These are phyloP conservation scores for Saururus chinensis DNA, from an alignment of 164 flowering plant species.

Conservation along the genomic window DNA sequence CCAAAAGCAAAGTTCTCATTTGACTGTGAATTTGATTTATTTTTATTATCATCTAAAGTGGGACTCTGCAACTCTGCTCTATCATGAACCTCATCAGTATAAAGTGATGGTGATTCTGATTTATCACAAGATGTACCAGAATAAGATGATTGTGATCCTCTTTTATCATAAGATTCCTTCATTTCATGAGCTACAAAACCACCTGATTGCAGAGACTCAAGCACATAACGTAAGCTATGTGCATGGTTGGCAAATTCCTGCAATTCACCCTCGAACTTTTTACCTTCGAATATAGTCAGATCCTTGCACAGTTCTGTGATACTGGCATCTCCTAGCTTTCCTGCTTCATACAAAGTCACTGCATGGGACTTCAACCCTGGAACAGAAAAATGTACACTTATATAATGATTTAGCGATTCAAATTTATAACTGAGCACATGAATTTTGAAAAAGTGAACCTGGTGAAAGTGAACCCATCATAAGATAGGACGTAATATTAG, in stretches of 20 bases:
- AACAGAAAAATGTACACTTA: constrained; percentile 6
- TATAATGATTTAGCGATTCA: background rate
- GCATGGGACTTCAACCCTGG: constrained; percentile 98
- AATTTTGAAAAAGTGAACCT: constrained; percentile 33
- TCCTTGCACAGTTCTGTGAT: constrained; percentile 94
- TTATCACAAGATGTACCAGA: constrained; percentile 6
- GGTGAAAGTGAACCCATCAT: constrained; percentile 99
- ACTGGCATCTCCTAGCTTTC: constrained; percentile 86
- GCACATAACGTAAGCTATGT: constrained; percentile 73
- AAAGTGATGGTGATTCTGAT: too few species aligned
- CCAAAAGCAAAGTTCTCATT: background rate
- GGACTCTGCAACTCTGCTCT: background rate
- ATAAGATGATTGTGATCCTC: constrained; percentile 14
- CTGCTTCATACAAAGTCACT: constrained; percentile 93
- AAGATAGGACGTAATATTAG: constrained; percentile 95
- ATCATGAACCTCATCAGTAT: background rate
- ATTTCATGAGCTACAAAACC: constrained; percentile 42
- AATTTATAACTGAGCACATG: background rate
- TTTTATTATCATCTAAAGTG: background rate
- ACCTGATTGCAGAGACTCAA: constrained; percentile 83
- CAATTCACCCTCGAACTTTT: constrained; percentile 94
- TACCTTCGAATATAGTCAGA: constrained; percentile 74
- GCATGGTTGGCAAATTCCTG: constrained; percentile 99
- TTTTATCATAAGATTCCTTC: constrained; percentile 24
- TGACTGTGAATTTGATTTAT: background rate